Conservation (phyloP, 495 filamentous ascomycete species). For the Talaromyces borbonicus region DNA sequence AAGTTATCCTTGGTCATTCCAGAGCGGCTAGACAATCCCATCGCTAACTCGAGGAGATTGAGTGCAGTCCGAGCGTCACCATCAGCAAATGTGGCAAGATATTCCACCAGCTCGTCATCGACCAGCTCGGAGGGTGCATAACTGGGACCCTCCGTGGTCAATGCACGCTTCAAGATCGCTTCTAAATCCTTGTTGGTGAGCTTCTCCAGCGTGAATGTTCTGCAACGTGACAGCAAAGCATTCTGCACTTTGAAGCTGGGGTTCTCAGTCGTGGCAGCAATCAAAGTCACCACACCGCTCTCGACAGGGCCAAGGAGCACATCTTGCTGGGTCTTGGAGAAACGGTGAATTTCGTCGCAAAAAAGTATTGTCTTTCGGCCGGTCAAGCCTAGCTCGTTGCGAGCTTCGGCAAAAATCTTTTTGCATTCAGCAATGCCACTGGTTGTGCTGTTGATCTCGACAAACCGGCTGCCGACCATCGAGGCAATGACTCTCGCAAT, state of each 20-base stretch:
- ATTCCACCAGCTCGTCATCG: constrained; percentile 65
- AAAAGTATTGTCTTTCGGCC: constrained; percentile 93
- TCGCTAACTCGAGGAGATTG: constrained; percentile 81
- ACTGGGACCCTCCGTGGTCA: constrained; percentile 48
- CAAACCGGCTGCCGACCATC: constrained; percentile 69
- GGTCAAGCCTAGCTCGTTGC: constrained; percentile 69
- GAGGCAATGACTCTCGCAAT: constrained; percentile 90
- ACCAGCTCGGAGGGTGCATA: constrained; percentile 53
- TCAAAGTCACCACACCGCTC: constrained; percentile 79
- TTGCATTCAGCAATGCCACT: constrained; percentile 89
- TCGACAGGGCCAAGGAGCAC: constrained; percentile 92
- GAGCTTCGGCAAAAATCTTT: constrained; percentile 82
- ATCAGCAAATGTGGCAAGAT: constrained; percentile 77
- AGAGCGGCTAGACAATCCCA: constrained; percentile 49
- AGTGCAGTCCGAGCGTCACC: constrained; percentile 89
- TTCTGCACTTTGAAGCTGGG: constrained; percentile 90
- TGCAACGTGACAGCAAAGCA: constrained; percentile 78
- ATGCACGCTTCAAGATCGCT: constrained; percentile 63
- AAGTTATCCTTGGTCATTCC: constrained; percentile 53
- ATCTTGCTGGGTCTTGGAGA: constrained; percentile 89
- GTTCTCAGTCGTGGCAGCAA: constrained; percentile 95
- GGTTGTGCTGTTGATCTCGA: constrained; percentile 93
- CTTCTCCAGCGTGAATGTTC: constrained; percentile 76
- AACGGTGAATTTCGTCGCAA: constrained; percentile 95
- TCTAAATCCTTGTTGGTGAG: constrained; percentile 61